Evolutionary conservation across 2,329 filamentous ascomycete genomes (phyloP).

Genomic region (Nothophaeocryptopus gaeumannii): DNA sequence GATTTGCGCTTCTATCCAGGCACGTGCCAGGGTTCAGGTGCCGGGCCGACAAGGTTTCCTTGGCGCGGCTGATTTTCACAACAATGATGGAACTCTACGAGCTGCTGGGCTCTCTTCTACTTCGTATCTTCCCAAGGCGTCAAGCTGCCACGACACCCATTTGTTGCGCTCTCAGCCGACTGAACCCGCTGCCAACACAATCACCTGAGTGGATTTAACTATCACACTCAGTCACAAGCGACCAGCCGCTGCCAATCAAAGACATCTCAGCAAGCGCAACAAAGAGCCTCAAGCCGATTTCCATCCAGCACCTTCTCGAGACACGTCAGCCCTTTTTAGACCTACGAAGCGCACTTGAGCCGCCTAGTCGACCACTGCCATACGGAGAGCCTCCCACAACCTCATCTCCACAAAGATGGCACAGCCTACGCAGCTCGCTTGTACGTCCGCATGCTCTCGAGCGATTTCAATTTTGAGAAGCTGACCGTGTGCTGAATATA

Average conservation of each 20-base stretch:
- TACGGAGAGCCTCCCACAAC: not conserved
- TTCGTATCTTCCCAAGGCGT: not conserved
- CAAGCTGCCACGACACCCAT: too few species aligned
- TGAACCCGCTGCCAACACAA: slow-evolving; percentile 10
- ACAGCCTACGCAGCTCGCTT: slow-evolving; percentile 89
- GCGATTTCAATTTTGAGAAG: slow-evolving; percentile 10
- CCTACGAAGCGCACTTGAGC: not conserved
- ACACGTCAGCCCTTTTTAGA: not conserved
- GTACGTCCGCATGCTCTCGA: slow-evolving; percentile 43
- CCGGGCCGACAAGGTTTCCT: not conserved
- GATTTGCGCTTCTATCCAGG: too few species aligned
- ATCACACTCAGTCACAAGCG: slow-evolving; percentile 33
- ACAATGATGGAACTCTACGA: not conserved
- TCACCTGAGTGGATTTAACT: slow-evolving; percentile 36
- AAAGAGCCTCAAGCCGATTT: slow-evolving; percentile 15
- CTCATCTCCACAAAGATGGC: slow-evolving; percentile 86
- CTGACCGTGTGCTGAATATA: slow-evolving; percentile 30
- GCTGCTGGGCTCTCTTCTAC: not conserved
- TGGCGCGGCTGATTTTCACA: not conserved
- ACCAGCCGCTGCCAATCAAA: slow-evolving; percentile 23
- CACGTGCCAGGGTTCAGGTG: not conserved
- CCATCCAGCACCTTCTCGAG: slow-evolving; percentile 7
- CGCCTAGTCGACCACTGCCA: not conserved
- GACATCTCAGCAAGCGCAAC: slow-evolving; percentile 15
- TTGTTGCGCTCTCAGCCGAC: slow-evolving; percentile 8